Evolutionary conservation across 345 rosid genomes (phyloP), one percentile per base, ranked within the genome.

Genomic region (Salix koriyanagi): DNA sequence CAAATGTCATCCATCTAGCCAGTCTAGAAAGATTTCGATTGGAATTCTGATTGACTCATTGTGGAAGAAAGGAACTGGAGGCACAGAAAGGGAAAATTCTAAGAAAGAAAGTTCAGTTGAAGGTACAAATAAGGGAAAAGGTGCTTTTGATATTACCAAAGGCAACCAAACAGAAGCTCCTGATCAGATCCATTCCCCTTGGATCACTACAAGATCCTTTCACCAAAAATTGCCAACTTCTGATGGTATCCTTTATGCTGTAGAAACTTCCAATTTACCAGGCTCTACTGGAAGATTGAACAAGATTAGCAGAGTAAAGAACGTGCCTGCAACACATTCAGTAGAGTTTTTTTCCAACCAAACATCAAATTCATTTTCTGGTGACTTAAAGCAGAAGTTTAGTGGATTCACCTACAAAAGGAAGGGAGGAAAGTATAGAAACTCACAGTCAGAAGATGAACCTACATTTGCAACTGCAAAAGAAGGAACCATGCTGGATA

Each of bases 21-120:
- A 92, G 70, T 79, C 89, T 39, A 89, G 94, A 78, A 96, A 96
- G 89, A 86, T 92, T 36, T 93, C 97, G 30, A 88, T 96, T 41
- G 99, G 99, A 82, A 85, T 96, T 75, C 71, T 81, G 82, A 80
- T 77, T 12, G 94, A 89, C 78, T 79, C 93, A 67, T 79, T 61
- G 41, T 79, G 84, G 32, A 86, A 81, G 83, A 86, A 81, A 85
- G 83, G 83, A 69, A 70, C 68, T 68, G 83, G 50, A 83, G 61
- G 78, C 37, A 77, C 67, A 67, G 83, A 87, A 32, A 84, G 65
- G 81, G 73, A 36, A 68, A 83, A 83, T 56, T 60, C 84, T 64
- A 74, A 75, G 34, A 68, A 75, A 60, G 88, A 52, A 75, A 71
- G 65, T 50, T 72, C 70, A 23, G n/a, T 76, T 54, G 88, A 79